Evolutionary conservation across 2,329 filamentous ascomycete species (phyloP), one percentile per base, ranked within the genome.

Genomic region (Aspergillus thermomutatus): DNA sequence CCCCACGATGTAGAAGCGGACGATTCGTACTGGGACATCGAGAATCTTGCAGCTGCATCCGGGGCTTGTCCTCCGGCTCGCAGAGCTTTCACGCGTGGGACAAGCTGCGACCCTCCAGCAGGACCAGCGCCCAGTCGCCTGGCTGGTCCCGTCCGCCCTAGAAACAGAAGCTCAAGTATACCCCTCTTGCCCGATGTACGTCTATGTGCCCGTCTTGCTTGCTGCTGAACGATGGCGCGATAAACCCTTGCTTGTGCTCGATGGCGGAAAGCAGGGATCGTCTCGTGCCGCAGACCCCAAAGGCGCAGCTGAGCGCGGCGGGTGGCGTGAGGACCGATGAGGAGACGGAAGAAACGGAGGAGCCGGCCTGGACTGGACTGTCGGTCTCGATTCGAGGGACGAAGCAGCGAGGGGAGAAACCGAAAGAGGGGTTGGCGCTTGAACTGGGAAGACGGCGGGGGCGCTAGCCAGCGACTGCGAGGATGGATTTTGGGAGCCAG

Each of bases 231-330:
- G 55, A 95, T 80, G 61, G 87, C 90, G 48, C 82, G 82, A 70
- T 94, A 95, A 62, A 96, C 85, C 55, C 86, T 84, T 40, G 87
- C 87, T 75, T 96, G 91, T 8, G 90, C 77, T 53, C 82, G 80
- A 69, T 87, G 85, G 67, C 88, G 89, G 66, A 90, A 82, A 51
- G 81, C 78, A 11, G 91, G 90, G 25, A 96, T 74, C 4, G 84
- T 90, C 65, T 92, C 85, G 81, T 91, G 84, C 60, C 86, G 89
- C 72, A 96, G 86, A 63, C 82, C 79, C 65, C 87, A 82, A 53
- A 94, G 79, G 59, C 82, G 84, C 58, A 86, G 83, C 69, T 85
- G 86, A 65, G 87, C 87, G 64, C 81, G 83, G 60, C 83, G 80
- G 70, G 83, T 83, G 59, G 83, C 77, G 63, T 80, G 79, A n/a